Base-by-base conservation (phyloP, 2,329 filamentous ascomycete species). In the Claviceps humidiphila region DNA sequence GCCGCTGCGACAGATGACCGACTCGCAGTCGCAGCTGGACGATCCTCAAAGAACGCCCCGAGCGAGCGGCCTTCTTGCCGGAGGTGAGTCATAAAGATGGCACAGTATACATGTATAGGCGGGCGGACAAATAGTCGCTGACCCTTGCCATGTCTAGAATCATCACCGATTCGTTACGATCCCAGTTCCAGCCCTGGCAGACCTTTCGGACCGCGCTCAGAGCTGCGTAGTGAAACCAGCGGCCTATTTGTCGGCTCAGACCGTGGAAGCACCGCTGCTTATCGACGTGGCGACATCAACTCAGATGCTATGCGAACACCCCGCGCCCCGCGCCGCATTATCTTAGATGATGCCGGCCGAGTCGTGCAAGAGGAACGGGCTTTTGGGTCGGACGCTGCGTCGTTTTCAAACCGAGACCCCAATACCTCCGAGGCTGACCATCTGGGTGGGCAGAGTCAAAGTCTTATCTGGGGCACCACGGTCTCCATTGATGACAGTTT, bases 391-490 rank as follows among this genome's bases (percentile, higher is more conserved):
- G 81, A 84, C 58, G 76, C 78, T 0, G 72, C 76, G 22, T 80
- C 80, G 0, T 83, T 81, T 59, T 72, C 74, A 39, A 81, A 81
- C 63, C 68, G 77, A 58, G 77, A 95, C 58, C 89, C 89, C 1
- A 85, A 85, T 57, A 96, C 90, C 6, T 96, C 91, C 2, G 93
- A 98, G 66, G 93, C 93, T 1, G 87, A 96, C 63, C 80, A 77
- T 1, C 79, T 96, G 42, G 91, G 89, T 41, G 93, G 90, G 2
- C 81, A 81, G 54, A 87, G 87, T 41, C 84, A 85, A 52, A 82
- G 85, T 59, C 81, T 94, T 53, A 91, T 98, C 57, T 98, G 93
- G 93, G 93, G 93, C 66, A 98, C 93, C 44, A 97, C 95, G 41
- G 87, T 98, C 49, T 95, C 91, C 5, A 85, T 98, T 51, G 82